A percentile compares a stretch with the other conserved stretches of the same genome.
Conservation (phyloP, 2,329 filamentous ascomycete genomes). For the Paraphoma chrysanthemicola region DNA sequence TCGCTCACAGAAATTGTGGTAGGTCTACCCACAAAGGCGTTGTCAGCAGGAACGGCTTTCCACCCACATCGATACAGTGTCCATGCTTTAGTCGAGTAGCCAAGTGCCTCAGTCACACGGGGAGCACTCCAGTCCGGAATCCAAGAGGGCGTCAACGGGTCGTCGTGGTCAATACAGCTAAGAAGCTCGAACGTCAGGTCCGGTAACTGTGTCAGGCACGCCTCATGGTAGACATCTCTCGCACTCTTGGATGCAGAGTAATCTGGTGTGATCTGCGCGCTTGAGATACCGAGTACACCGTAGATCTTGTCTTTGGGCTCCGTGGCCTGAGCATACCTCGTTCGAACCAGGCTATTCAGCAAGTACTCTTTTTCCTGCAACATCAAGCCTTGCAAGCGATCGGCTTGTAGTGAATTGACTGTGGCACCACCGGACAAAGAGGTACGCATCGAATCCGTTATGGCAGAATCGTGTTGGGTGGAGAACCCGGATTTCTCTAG, state of each 20-base stretch:
- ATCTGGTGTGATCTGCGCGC: slow-evolving; percentile 14
- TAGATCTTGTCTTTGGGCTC: slow-evolving; percentile 35
- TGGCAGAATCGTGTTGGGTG: too few species aligned
- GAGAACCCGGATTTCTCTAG: not conserved
- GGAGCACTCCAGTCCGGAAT: slow-evolving; percentile 29
- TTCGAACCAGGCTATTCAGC: slow-evolving; percentile 19
- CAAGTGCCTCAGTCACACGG: slow-evolving; percentile 27
- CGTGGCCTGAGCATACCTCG: slow-evolving; percentile 30
- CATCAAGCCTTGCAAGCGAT: slow-evolving; percentile 9
- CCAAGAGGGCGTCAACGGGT: slow-evolving; percentile 27
- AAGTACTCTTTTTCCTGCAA: slow-evolving; percentile 8
- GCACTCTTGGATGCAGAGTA: slow-evolving; percentile 17
- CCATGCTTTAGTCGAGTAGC: slow-evolving; percentile 27
- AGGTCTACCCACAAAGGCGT: not conserved
- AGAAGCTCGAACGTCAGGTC: slow-evolving; percentile 14
- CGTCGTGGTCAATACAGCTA: slow-evolving; percentile 32
- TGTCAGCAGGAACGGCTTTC: not conserved
- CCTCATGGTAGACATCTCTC: slow-evolving; percentile 27
- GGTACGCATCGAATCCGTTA: too few species aligned
- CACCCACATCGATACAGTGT: slow-evolving; percentile 24
- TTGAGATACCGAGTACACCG: slow-evolving; percentile 27
- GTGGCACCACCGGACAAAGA: slow-evolving; percentile 8
- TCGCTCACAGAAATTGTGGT: slow-evolving; percentile 3
- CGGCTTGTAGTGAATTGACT: slow-evolving; percentile 16
- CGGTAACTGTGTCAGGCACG: slow-evolving; percentile 16